Evolutionary conservation across 768 basidiomycete species (phyloP).

Genomic region (Termitomyces sp.): DNA sequence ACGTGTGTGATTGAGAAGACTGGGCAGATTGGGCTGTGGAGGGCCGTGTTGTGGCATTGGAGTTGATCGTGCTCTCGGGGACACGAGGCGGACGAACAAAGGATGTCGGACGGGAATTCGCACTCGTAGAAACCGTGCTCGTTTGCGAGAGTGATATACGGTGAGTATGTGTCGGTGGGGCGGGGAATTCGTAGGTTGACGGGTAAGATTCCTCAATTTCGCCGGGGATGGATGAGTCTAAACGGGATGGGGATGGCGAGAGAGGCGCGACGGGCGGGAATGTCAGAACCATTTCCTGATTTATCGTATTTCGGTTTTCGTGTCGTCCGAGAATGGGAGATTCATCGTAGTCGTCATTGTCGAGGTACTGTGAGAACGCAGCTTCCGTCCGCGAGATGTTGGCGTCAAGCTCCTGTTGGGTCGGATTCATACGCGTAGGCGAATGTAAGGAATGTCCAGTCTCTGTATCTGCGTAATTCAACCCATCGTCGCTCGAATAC

Average conservation of each 20-base stretch:
- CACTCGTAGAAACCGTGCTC: neutral
- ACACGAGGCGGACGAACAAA: neutral
- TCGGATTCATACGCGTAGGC: neutral
- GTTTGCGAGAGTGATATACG: neutral
- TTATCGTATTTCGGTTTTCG: neutral
- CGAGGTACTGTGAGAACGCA: neutral
- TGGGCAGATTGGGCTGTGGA: constrained; percentile 15
- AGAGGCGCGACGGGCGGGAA: constrained; percentile 17
- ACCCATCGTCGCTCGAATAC: constrained; percentile 13
- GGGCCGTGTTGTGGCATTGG: neutral
- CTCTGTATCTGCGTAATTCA: constrained; percentile 17
- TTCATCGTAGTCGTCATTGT: neutral
- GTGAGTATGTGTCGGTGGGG: constrained; percentile 6
- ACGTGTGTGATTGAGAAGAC: constrained; percentile 3
- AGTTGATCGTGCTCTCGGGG: neutral
- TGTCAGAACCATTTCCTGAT: constrained; percentile 4
- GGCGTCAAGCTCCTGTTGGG: constrained; percentile 8
- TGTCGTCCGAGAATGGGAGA: neutral
- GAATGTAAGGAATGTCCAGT: constrained; percentile 6
- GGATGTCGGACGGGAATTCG: constrained; percentile 8
- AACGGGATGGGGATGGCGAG: constrained; percentile 11
- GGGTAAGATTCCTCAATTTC: neutral
- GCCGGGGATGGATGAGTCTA: neutral
- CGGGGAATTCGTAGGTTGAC: constrained; percentile 6
- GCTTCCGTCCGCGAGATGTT: constrained; percentile 6